Conservation (phyloP, 208 protist genomes). For the Wallacemonas rigidus region DNA sequence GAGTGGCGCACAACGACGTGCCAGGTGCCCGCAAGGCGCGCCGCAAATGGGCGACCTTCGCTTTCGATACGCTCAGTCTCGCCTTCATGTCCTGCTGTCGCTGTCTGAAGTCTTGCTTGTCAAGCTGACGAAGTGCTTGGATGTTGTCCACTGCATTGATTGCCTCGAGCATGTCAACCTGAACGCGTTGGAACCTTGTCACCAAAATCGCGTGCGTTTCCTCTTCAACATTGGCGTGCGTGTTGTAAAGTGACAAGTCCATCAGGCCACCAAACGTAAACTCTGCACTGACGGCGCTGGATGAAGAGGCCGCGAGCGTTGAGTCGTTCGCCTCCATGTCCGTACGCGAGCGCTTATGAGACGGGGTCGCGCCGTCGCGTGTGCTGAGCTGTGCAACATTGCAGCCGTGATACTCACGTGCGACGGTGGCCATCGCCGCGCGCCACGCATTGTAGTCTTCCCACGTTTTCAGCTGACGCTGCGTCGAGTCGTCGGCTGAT, state of each 20-base stretch:
- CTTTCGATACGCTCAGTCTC: background rate
- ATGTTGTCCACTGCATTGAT: background rate
- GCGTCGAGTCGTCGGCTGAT: background rate
- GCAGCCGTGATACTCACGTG: background rate
- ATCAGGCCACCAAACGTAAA: background rate
- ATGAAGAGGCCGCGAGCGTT: background rate
- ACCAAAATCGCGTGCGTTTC: slow-evolving; percentile 5
- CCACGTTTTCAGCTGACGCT: background rate
- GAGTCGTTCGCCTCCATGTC: background rate
- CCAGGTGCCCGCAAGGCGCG: background rate
- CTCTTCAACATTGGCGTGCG: slow-evolving; percentile 1
- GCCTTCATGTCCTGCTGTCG: background rate
- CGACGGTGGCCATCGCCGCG: background rate
- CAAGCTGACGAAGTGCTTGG: slow-evolving; percentile 5
- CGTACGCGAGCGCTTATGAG: background rate
- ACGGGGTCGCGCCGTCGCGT: background rate
- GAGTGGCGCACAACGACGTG: background rate
- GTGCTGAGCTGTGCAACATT: background rate
- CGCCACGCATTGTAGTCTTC: background rate
- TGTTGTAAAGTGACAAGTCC: background rate
- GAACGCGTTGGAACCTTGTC: slow-evolving; percentile 1
- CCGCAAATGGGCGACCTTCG: background rate
- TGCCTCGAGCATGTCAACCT: slow-evolving; percentile 13
- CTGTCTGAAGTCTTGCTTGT: slow-evolving; percentile 5
- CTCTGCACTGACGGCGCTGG: background rate